A percentile compares a stretch with the other conserved stretches of the same genome.
These are phyloP conservation scores for Solanum pennellii DNA, from an alignment of 257 asterid species.

Conservation along the genomic window DNA sequence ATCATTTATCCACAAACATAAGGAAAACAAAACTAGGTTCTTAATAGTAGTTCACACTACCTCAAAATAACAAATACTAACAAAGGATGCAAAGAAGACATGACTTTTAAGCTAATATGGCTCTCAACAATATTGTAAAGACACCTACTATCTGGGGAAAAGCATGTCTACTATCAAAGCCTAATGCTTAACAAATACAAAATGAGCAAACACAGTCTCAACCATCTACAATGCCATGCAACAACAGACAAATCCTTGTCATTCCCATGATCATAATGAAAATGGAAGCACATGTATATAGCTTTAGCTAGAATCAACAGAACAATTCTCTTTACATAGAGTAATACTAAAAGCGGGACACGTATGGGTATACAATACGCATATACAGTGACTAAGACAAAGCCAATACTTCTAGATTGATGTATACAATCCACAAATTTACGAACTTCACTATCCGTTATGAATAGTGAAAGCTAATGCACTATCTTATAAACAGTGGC, in stretches of 20 bases:
- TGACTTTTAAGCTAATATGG: neutral
- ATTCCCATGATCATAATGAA: neutral
- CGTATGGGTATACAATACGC: neutral
- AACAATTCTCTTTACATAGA: neutral
- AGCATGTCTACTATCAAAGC: neutral
- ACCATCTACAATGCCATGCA: neutral
- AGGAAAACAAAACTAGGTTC: neutral
- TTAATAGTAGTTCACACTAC: neutral
- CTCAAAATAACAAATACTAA: neutral
- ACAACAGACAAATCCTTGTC: neutral
- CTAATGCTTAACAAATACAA: neutral
- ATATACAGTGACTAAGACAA: too few relatives aligned
- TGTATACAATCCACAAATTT: neutral
- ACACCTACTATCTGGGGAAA: neutral
- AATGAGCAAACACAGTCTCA: neutral
- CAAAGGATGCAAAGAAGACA: neutral
- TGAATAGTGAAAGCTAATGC: too few relatives aligned
- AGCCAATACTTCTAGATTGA: neutral
- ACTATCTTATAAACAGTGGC: too few relatives aligned
- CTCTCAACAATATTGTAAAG: neutral
- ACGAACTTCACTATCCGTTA: too few relatives aligned
- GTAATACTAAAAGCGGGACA: neutral
- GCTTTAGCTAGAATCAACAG: neutral
- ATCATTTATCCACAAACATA: neutral
- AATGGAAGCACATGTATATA: neutral